Evolutionary conservation across 2,329 filamentous ascomycete genomes (phyloP).

Genomic region (Pyrenophora tritici-repentis): DNA sequence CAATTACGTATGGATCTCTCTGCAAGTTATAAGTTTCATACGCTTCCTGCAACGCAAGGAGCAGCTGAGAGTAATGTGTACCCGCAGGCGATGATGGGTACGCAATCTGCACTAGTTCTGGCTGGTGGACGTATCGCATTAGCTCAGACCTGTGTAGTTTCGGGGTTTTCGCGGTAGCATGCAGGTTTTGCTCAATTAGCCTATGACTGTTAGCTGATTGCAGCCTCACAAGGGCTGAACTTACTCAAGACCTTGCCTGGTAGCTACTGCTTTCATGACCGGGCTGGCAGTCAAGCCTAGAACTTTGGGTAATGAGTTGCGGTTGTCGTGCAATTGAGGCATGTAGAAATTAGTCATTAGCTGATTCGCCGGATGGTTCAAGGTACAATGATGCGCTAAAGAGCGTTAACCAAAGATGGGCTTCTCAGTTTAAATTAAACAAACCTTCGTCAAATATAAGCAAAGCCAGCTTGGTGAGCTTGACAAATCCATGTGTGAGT

Average conservation of each 20-base stretch:
- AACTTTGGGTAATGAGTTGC: constrained; percentile 62
- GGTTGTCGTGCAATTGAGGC: constrained; percentile 43
- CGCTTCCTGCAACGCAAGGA: constrained; percentile 24
- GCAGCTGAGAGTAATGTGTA: constrained; percentile 12
- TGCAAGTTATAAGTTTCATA: constrained; percentile 39
- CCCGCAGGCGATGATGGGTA: constrained; percentile 27
- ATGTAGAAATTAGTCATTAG: constrained; percentile 79
- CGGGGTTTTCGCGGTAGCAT: constrained; percentile 72
- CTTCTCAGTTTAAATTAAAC: not conserved
- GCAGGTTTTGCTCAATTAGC: constrained; percentile 69
- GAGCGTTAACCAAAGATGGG: constrained; percentile 5
- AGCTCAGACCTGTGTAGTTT: constrained; percentile 71
- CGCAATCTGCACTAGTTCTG: constrained; percentile 55
- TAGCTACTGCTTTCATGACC: constrained; percentile 63
- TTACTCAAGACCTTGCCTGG: constrained; percentile 57
- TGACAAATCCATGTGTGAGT: constrained; percentile 74
- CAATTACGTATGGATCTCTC: constrained; percentile 49
- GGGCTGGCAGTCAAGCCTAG: constrained; percentile 84
- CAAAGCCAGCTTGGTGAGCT: constrained; percentile 65
- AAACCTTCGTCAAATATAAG: constrained; percentile 81
- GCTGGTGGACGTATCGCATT: constrained; percentile 69
- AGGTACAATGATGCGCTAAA: constrained; percentile 74
- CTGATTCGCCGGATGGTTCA: constrained; percentile 65
- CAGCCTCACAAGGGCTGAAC: not conserved
- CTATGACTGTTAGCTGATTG: constrained; percentile 36